Evolutionary conservation across 495 filamentous ascomycete genomes (phyloP).

Genomic region (Annulohypoxylon nitens): DNA sequence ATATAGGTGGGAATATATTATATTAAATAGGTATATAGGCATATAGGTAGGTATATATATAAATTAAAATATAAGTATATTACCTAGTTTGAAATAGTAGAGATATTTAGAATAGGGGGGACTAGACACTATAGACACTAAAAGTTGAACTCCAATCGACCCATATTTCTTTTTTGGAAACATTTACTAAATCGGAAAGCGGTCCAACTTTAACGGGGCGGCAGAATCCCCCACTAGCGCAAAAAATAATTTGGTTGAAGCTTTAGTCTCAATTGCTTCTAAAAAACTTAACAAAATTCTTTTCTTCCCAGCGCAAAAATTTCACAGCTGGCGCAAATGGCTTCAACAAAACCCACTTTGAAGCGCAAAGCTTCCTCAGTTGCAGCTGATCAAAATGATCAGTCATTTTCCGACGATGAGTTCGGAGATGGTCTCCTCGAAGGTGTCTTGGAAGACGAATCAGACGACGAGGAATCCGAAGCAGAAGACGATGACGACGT

Average conservation of each 20-base stretch:
- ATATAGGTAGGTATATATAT: too few relatives aligned
- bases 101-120: too few relatives aligned
- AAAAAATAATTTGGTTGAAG: conserved; percentile 29
- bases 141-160: too few relatives aligned
- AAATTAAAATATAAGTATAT: too few relatives aligned
- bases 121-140: too few relatives aligned
- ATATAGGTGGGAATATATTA: too few relatives aligned
- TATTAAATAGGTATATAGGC: too few relatives aligned
- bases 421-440: conserved; percentile 73
- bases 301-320: conserved; percentile 13
- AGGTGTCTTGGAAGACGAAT: conserved; percentile 67
- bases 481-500: conserved; percentile 48
- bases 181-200: conserved; percentile 24
- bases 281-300: conserved; percentile 13
- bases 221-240: conserved; percentile 41
- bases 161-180: too few relatives aligned
- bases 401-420: conserved; percentile 71
- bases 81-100: too few relatives aligned
- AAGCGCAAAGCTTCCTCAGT: conserved; percentile 61
- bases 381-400: conserved; percentile 53
- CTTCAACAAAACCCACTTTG: conserved; percentile 52
- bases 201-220: conserved; percentile 22
- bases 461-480: conserved; percentile 59
- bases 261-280: conserved; percentile 17
- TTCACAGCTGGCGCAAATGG: conserved; percentile 51